Base-by-base conservation (phyloP, 495 filamentous ascomycete genomes). In the Aspergillus ostianus region DNA sequence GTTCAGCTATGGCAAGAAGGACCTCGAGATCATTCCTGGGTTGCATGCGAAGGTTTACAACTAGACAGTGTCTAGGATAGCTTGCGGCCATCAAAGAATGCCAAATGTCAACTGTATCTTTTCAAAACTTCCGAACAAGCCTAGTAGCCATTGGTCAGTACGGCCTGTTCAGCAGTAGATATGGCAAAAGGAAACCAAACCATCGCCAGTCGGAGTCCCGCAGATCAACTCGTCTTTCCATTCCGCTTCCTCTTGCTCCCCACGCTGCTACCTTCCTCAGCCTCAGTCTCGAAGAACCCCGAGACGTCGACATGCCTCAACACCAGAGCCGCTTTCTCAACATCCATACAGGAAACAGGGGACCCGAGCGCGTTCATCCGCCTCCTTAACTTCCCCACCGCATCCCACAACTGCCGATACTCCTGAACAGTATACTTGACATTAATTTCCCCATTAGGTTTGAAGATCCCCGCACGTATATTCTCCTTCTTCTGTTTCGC, bases 321-420 rank as follows among this genome's bases (percentile, higher is more conserved):
- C 55, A 89, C 86, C 64, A 83, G 90, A 9, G 87, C 89, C 26
- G 85, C 87, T 48, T 83, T 86, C 66, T 92, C 89, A 19, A 90
- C 68, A 48, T 90, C 84, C 19, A 77, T 69, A 15, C 84, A 83
- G 5, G 72, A 78, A 6, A 88, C 77, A 21, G 55, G 23, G 17
- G 58, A 47, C 8, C 20, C 13, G 10, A 6, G 57, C 19, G 36
- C 21, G 6, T 68, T 73, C 27, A 91, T 70, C 30, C 83, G 73
- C 52, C 70, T 66, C 41, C 70, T 64, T 47, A 90, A 60, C 30
- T 66, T 67, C 32, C 68, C 60, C 8, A 81, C 80, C 48, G 70
- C 73, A 51, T 69, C 62, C 60, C 73, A 81, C 49, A 93, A 57
- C 30, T 71, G 66, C 36, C 72, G 62, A 66, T 91, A 92, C 67